A percentile compares a stretch with the other conserved stretches of the same genome.
These are phyloP conservation scores for Pleurotus salmoneostramineus DNA, from an alignment of 768 basidiomycete genomes.

Conservation along the genomic window DNA sequence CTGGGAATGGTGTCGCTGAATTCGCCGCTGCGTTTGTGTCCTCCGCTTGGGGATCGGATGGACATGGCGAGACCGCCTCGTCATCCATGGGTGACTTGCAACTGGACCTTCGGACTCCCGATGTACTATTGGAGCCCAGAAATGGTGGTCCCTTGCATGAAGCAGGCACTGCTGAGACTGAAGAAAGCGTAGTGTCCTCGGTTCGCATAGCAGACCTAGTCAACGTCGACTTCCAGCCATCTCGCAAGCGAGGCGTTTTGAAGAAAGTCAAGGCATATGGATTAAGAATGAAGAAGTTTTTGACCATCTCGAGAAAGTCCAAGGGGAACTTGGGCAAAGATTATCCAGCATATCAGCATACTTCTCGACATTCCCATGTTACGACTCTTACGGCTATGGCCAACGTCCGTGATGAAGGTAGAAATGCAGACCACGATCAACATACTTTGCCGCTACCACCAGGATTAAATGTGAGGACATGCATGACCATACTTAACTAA, in stretches of 20 bases:
- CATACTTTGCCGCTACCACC: conserved; percentile 18
- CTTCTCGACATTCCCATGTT: neutral
- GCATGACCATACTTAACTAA: neutral
- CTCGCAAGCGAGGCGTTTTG: neutral
- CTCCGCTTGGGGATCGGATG: conserved; percentile 25
- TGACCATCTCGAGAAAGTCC: neutral
- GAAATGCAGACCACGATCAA: neutral
- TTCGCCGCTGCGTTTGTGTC: conserved; percentile 30
- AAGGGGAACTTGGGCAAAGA: neutral
- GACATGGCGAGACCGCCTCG: neutral
- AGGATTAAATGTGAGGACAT: conserved; percentile 20
- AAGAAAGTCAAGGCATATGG: conserved; percentile 1
- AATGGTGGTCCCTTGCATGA: neutral
- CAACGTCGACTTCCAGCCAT: conserved; percentile 2
- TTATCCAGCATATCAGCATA: neutral
- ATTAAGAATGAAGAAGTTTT: neutral
- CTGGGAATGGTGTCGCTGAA: conserved; percentile 22
- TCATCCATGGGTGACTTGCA: neutral
- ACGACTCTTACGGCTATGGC: no score
- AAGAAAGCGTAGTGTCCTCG: conserved; percentile 3
- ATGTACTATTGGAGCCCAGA: neutral
- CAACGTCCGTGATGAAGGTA: no score
- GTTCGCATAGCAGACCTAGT: neutral
- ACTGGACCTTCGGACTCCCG: neutral
- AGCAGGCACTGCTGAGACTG: neutral